Evolutionary conservation across 1,284 basidiomycete genomes (phyloP).

Genomic region (Irpex lacteus): DNA sequence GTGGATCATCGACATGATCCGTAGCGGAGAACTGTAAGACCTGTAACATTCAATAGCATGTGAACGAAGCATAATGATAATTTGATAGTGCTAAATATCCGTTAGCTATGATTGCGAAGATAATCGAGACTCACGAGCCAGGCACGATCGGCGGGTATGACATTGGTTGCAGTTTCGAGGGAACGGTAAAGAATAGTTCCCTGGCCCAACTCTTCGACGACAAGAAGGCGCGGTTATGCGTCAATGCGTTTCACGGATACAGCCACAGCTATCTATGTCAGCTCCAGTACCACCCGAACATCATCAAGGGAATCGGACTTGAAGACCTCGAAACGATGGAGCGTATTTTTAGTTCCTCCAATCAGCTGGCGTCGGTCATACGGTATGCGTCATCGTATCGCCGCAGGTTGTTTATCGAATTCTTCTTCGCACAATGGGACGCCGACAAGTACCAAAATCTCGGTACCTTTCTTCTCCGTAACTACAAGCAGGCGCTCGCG

Average conservation of each 20-base stretch:
- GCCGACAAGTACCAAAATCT: conserved; percentile 25
- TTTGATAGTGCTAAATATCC: no score
- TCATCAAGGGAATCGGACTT: conserved; percentile 23
- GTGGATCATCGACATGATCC: no score
- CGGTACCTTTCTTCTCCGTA: conserved; percentile 23
- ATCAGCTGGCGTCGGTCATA: conserved; percentile 23
- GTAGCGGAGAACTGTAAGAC: no score
- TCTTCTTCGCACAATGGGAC: conserved; percentile 28
- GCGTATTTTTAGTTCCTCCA: conserved; percentile 28
- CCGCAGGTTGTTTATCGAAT: conserved; percentile 22
- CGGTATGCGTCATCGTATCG: conserved; percentile 28
- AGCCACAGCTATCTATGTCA: conserved; percentile 29
- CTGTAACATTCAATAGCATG: no score
- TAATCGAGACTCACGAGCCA: no score
- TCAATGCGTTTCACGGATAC: conserved; percentile 24
- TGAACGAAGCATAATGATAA: no score
- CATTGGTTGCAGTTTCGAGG: no score
- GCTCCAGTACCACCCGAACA: conserved; percentile 23
- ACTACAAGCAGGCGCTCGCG: conserved; percentile 24
- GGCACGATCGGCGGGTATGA: no score
- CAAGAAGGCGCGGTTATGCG: not conserved
- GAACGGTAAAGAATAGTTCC: no score
- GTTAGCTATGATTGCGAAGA: no score
- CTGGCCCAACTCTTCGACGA: no score
- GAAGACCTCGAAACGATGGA: conserved; percentile 32